Evolutionary conservation across 805 yeast genomes (phyloP), one percentile per base, ranked within the genome.

Genomic region (Kuraishia borneana): DNA sequence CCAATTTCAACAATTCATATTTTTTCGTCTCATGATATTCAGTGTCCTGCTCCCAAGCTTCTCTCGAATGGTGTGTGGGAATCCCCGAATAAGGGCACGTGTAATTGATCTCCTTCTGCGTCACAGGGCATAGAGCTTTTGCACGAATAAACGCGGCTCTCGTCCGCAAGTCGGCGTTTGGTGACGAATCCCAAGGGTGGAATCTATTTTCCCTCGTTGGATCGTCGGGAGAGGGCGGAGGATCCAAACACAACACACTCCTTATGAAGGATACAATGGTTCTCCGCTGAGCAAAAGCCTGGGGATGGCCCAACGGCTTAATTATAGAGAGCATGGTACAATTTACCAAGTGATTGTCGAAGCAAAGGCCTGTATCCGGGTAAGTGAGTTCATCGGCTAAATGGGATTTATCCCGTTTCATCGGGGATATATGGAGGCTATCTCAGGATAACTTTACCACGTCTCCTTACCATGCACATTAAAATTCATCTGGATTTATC

Each of bases 11-110:
- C 30, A 73, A 58, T 49, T 85, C 83, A 55, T 82, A 83, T 42
- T 65, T 73, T 46, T 76, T 70, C 18, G 72, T 51, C 18, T 60
- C 49, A 48, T 84, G 96, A 54, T 88, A 88, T 18, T 70, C 74
- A 6, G 50, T 61, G 54, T 92, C 97, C 36, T 62, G 58, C 48
- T 77, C 78, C 95, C 96, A 92, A 1, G 95, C 96, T 43, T 81
- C 85, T 50, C 69, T 68, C 16, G 84, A 76, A 51, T 84, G 94
- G 55, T 92, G 98, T 3, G 98, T 92, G 18, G 99, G 98, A 33
- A 92, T 87, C 2, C 98, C 98, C 4, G 95, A 83, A 37, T 71
- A 61, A 2, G 98, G 98, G 60, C 97, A 92, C 2, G 88, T 83
- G 54, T 68, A 92, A 43, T 79, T 68, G 39, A 92, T 83, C 31